These are phyloP conservation scores for Bacidia gigantensis DNA, from an alignment of 495 filamentous ascomycete genomes.

Conservation along the genomic window DNA sequence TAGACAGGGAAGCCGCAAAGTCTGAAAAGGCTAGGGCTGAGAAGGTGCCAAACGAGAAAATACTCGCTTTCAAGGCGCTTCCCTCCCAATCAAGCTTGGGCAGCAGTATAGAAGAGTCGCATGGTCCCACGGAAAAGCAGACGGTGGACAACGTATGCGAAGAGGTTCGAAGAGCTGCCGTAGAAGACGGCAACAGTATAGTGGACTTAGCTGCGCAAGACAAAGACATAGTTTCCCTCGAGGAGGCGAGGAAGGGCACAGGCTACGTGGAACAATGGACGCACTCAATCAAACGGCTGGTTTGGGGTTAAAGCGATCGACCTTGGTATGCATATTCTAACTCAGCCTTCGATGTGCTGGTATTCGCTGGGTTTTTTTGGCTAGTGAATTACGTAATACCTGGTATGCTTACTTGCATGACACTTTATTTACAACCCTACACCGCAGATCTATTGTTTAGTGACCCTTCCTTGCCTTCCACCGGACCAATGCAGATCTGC, in stretches of 20 bases:
- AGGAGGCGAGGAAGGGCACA: slow-evolving; percentile 77
- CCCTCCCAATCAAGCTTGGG: slow-evolving; percentile 37
- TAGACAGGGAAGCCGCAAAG: slow-evolving; percentile 17
- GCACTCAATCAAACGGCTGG: slow-evolving; percentile 78
- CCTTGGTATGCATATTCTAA: background rate
- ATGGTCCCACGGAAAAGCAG: slow-evolving; percentile 47
- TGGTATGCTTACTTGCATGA: too few species aligned
- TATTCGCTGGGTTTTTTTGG: too few species aligned
- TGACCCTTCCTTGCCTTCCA: too few species aligned
- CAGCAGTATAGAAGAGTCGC: slow-evolving; percentile 20
- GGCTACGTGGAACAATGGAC: slow-evolving; percentile 73
- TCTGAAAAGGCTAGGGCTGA: background rate
- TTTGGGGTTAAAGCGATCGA: slow-evolving; percentile 46
- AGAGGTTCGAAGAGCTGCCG: slow-evolving; percentile 37
- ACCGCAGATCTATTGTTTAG: too few species aligned
- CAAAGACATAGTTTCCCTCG: slow-evolving; percentile 64
- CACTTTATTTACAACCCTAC: too few species aligned
- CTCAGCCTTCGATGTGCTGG: too few species aligned
- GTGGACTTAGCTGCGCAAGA: slow-evolving; percentile 39
- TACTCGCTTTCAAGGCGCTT: slow-evolving; percentile 46
- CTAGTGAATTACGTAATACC: too few species aligned
- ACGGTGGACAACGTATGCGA: slow-evolving; percentile 56
- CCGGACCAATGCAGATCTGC: too few species aligned
- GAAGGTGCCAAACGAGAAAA: slow-evolving; percentile 8
- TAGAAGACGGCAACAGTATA: slow-evolving; percentile 19